phyloP scores from a whole-genome alignment of 192 early-diverging fungal genomes.

The Cetraspora pellucida region DNA sequence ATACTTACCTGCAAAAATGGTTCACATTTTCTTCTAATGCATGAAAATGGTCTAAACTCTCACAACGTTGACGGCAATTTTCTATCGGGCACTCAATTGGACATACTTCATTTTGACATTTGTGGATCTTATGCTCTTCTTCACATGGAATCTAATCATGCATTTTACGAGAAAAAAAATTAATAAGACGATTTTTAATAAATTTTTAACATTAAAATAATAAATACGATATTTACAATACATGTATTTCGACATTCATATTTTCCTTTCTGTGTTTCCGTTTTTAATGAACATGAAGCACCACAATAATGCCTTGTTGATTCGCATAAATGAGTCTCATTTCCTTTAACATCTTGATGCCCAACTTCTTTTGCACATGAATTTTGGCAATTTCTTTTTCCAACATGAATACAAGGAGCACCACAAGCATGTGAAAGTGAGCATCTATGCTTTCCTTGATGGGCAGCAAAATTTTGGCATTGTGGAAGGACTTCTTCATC shows the following conservation, averaged over 20 bases:
- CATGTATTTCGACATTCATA: slow-evolving; percentile 27
- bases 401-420: neutral
- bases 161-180: slow-evolving; percentile 3
- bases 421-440: slow-evolving; percentile 18
- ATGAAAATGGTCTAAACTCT: slow-evolving; percentile 27
- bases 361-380: slow-evolving; percentile 16
- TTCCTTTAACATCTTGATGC: slow-evolving; percentile 24
- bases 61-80: slow-evolving; percentile 10
- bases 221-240: slow-evolving; percentile 8
- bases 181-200: neutral
- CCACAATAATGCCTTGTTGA: slow-evolving; percentile 41
- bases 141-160: slow-evolving; percentile 20
- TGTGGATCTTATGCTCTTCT: slow-evolving; percentile 24
- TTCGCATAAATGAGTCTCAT: slow-evolving; percentile 36
- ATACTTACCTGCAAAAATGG: slow-evolving; percentile 31
- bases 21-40: slow-evolving; percentile 2
- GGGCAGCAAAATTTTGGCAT: slow-evolving; percentile 16
- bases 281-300: slow-evolving; percentile 37
- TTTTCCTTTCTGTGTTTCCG: neutral
- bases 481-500: neutral
- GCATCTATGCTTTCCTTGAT: slow-evolving; percentile 25
- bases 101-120: slow-evolving; percentile 37
- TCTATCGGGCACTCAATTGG: slow-evolving; percentile 25
- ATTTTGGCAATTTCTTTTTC: slow-evolving; percentile 15
- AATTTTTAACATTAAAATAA: neutral